Base-by-base conservation (phyloP, 345 rosid genomes). In the Raphanus sativus region DNA sequence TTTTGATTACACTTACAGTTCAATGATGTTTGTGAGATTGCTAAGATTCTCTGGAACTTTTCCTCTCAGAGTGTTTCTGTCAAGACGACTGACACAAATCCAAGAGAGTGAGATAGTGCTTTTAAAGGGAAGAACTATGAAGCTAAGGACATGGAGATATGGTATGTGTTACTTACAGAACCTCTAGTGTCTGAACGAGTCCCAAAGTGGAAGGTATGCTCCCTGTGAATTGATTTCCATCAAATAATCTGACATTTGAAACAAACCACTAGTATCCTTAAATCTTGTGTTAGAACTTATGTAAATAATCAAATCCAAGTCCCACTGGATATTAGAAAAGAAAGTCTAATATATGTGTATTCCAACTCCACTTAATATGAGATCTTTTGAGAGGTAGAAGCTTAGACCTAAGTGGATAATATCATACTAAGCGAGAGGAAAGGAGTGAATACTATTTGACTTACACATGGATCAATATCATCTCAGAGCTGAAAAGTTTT, bases 381-480 rank as follows among this genome's bases (percentile, higher is more conserved):
- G 8, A 2, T 1, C 7, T 33, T 33, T 33, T 33, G 6, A 8
- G 36, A 6, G 1, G 9, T 34, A 8, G 6, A 6, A 6, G 36
- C 7, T 6, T 33, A 33, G 36, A 33, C 7, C 7, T 1, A 34
- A 34, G 38, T 1, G 38, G 38, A 34, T 21, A 38, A 36, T 36
- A 36, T 36, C 3, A 8, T 36, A 36, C 40, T 36, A 36, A 36
- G 40, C 40, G 10, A 36, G 40, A 3, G 11, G 10, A 36, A 11
- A 3, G 11, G 10, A 2, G 10, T 36, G 8, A 59, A 5, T 59
- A 54, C 40, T 64, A 56, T 63, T 4, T 73, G 71, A 85, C 93
- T 87, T 86, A 95, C 99, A 95, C 75, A 81, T 95, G 99, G 75
- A 95, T 91, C 45, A 95, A 77, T 58, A 78, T 86, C 99, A 92